Percentiles rank a stretch among this genome's conserved stretches.
phyloP scores from a whole-genome alignment of 257 asterid species.

The Scutellaria minor region DNA sequence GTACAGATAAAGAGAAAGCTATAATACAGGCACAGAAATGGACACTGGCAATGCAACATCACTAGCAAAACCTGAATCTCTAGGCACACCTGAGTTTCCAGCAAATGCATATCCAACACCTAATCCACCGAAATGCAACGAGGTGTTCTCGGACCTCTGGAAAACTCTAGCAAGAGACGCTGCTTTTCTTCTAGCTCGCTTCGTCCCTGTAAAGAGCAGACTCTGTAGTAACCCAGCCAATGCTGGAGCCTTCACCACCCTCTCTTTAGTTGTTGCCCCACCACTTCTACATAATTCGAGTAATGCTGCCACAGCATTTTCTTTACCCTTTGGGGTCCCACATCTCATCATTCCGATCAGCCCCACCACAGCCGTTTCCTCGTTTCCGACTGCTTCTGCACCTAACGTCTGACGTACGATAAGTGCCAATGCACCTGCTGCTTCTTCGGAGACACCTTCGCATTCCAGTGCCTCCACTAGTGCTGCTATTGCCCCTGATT shows the following conservation, averaged over 20 bases:
- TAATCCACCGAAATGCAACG: constrained; percentile 61
- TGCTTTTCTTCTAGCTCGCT: constrained; percentile 86
- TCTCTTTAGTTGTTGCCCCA: constrained; percentile 67
- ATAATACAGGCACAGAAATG: constrained; percentile 46
- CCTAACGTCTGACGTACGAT: constrained; percentile 75
- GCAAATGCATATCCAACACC: constrained; percentile 69
- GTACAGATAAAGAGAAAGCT: constrained; percentile 25
- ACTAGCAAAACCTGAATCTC: constrained; percentile 62
- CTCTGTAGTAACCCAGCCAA: constrained; percentile 71
- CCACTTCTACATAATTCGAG: constrained; percentile 82
- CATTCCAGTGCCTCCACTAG: constrained; percentile 63
- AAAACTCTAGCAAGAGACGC: constrained; percentile 85
- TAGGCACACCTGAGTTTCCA: constrained; percentile 52
- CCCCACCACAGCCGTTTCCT: constrained; percentile 65
- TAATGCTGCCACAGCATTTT: constrained; percentile 83
- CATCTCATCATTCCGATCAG: constrained; percentile 72
- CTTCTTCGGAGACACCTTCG: constrained; percentile 79
- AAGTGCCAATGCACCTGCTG: constrained; percentile 80
- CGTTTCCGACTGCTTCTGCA: constrained; percentile 71
- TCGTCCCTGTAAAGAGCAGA: constrained; percentile 80
- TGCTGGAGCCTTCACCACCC: constrained; percentile 79
- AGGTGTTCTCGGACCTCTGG: constrained; percentile 66
- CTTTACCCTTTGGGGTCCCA: constrained; percentile 82
- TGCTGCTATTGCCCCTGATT: constrained; percentile 72
- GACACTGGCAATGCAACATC: constrained; percentile 63